These are phyloP conservation scores for Crotalaria pallida DNA, from an alignment of 306 rosid species.

Conservation along the genomic window DNA sequence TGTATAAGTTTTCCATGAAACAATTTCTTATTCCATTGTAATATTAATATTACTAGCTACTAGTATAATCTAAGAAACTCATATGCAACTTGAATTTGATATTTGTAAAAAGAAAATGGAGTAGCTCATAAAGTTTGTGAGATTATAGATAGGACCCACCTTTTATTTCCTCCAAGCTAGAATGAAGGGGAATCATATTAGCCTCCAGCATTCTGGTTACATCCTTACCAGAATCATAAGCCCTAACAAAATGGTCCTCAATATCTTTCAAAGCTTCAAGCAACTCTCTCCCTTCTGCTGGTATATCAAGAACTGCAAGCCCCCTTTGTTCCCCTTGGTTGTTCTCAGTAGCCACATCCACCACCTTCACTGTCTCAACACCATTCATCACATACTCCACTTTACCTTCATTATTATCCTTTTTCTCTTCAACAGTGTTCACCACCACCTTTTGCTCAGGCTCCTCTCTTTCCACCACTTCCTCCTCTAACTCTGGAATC, in stretches of 20 bases:
- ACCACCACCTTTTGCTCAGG: constrained; percentile 34
- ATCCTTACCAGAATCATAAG: constrained; percentile 72
- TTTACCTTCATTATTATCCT: constrained; percentile 13
- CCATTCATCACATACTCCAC: constrained; percentile 26
- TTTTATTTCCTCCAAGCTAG: constrained; percentile 83
- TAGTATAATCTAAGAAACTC: not conserved
- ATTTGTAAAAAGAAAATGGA: not conserved
- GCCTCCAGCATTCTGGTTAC: constrained; percentile 92
- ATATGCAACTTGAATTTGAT: not conserved
- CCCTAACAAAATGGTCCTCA: constrained; percentile 68
- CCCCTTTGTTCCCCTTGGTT: constrained; percentile 46
- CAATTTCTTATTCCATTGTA: not conserved
- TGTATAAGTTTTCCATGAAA: constrained; percentile 5
- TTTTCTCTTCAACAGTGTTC: constrained; percentile 34
- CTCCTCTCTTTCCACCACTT: constrained; percentile 43
- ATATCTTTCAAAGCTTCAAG: constrained; percentile 85
- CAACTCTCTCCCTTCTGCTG: constrained; percentile 78
- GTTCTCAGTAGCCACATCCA: constrained; percentile 34
- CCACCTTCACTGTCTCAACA: constrained; percentile 42
- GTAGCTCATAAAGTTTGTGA: not conserved
- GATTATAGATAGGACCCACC: constrained; percentile 47
- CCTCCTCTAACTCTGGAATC: constrained; percentile 95
- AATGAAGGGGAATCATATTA: constrained; percentile 69
- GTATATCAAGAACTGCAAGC: constrained; percentile 59
- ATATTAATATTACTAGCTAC: not conserved